Conservation (phyloP, 805 yeast species). For the Kluyveromyces dobzhanskii region DNA sequence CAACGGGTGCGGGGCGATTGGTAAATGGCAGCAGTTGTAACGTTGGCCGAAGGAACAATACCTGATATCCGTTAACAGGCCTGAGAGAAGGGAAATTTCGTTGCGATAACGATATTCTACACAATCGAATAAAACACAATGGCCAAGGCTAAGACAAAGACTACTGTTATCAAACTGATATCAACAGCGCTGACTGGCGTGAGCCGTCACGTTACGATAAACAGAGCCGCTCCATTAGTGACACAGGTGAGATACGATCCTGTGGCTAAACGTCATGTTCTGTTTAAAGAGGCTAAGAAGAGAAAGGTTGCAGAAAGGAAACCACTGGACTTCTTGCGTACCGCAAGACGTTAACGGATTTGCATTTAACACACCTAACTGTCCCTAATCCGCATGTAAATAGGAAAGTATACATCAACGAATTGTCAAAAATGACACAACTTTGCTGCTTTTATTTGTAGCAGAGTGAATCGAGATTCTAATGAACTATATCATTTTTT, state of each 20-base stretch:
- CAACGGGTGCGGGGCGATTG: too few relatives aligned
- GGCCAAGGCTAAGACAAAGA: constrained; percentile 60
- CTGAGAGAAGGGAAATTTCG: too few relatives aligned
- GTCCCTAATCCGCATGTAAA: too few relatives aligned
- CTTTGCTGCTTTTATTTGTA: too few relatives aligned
- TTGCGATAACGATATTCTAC: too few relatives aligned
- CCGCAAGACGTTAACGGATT: constrained; percentile 5
- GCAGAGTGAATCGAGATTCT: too few relatives aligned
- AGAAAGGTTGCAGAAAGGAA: constrained; percentile 59
- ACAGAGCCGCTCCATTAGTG: constrained; percentile 72
- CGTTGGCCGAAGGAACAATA: too few relatives aligned
- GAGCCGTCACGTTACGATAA: constrained; percentile 69
- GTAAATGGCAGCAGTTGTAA: too few relatives aligned
- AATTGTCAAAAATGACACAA: too few relatives aligned
- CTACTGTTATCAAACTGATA: constrained; percentile 73
- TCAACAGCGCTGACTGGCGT: constrained; percentile 90
- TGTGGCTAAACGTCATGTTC: constrained; percentile 78
- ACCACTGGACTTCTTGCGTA: constrained; percentile 42
- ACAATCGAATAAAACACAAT: constrained; percentile 8
- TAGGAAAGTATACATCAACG: too few relatives aligned
- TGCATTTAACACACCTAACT: not conserved
- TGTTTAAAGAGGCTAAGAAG: constrained; percentile 82
- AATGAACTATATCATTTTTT: too few relatives aligned
- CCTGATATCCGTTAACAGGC: too few relatives aligned
- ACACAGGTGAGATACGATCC: constrained; percentile 85